Evolutionary conservation across 495 filamentous ascomycete genomes (phyloP).

Genomic region (Podospora bellae-mahoneyi): DNA sequence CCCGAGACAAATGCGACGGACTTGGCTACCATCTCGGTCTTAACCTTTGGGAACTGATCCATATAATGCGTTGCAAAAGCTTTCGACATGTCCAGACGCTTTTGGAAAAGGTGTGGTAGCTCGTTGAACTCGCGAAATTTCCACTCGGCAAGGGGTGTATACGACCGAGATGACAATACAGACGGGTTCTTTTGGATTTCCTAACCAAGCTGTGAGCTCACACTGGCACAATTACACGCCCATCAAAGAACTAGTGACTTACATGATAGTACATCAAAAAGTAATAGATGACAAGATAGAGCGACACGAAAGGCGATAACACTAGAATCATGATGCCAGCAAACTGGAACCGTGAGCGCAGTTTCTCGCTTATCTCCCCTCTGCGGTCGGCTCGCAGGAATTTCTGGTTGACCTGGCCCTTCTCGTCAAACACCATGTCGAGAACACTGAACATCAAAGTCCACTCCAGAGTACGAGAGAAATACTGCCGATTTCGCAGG

Average conservation of each 20-base stretch:
- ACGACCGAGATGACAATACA: slow-evolving; percentile 70
- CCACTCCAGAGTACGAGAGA: slow-evolving; percentile 81
- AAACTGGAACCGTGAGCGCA: slow-evolving; percentile 74
- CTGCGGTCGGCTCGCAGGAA: slow-evolving; percentile 82
- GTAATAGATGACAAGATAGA: slow-evolving; percentile 79
- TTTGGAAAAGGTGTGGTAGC: slow-evolving; percentile 83
- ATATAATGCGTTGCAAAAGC: slow-evolving; percentile 89
- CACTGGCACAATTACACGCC: neutral
- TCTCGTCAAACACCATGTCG: slow-evolving; percentile 89
- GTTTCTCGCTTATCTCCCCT: slow-evolving; percentile 66
- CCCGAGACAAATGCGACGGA: slow-evolving; percentile 87
- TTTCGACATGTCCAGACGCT: slow-evolving; percentile 88
- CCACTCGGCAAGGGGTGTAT: slow-evolving; percentile 93
- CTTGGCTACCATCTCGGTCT: slow-evolving; percentile 73
- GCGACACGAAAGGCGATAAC: slow-evolving; percentile 75
- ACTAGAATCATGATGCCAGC: slow-evolving; percentile 82
- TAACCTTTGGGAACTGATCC: slow-evolving; percentile 94
- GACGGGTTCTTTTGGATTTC: slow-evolving; percentile 93
- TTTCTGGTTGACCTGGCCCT: slow-evolving; percentile 74
- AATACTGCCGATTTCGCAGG: slow-evolving; percentile 69
- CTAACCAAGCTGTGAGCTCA: slow-evolving; percentile 34
- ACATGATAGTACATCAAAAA: slow-evolving; percentile 90
- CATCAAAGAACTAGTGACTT: slow-evolving; percentile 25
- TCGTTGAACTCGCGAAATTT: slow-evolving; percentile 99
- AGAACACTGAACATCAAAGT: slow-evolving; percentile 82